Evolutionary conservation across 306 rosid genomes (phyloP), one percentile per base, ranked within the genome.

Genomic region (Ormosia emarginata): DNA sequence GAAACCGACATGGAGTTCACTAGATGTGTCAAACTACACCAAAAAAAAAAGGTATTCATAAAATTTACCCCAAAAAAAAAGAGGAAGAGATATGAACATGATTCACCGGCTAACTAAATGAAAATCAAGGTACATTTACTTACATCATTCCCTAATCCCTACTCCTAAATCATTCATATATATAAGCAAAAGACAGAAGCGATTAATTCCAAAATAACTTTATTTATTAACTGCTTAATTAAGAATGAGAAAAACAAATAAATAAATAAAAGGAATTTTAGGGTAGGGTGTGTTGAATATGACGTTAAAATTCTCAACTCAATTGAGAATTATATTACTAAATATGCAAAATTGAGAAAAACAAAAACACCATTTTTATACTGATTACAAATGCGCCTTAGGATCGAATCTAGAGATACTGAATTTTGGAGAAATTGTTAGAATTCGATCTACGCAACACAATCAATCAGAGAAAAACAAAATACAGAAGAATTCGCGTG

Each of bases 331-430:
- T 44, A 40, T 7, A 8, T 49, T 5, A 29, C 72, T n/a, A 29
- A 11, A 68, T 6, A 10, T 7, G 17, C 36, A 74, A 70, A 69
- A 59, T n/a, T 29, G 49, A 53, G 85, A 66, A 2, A 29, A 80
- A 68, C 1, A 7, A 36, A 36, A 65, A 49, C 7, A 73, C 64
- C 15, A 0, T 39, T 37, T 52, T 39, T 0, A 14, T 5, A 12
- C 11, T 68, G 40, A 58, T 15, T 5, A 13, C 3, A 65, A 63
- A 78, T 46, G 63, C 30, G 61, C 77, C 57, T 34, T 24, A n/a
- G 24, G 70, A 81, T 10, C 56, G 55, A 71, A 80, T 56, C 78
- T 18, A 71, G 74, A 52, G 53, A 74, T 7, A 59, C 9, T 56
- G 7, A 36, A 49, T 37, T 8, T 17, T 18, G 59, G 50, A 46